These are phyloP conservation scores for Eucalyptus pumila DNA, from an alignment of 345 rosid genomes.

Conservation along the genomic window DNA sequence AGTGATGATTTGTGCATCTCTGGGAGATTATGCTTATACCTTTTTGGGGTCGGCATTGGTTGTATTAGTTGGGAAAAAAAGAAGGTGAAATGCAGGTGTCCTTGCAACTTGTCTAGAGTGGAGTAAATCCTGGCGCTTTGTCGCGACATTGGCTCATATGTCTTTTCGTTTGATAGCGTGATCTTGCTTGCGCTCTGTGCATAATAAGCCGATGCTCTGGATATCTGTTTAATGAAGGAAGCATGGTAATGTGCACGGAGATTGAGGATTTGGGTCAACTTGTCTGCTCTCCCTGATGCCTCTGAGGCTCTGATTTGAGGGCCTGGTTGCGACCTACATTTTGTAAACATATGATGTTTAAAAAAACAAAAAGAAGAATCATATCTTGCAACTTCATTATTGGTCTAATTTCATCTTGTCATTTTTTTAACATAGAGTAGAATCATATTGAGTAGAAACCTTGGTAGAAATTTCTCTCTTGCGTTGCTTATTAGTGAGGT, in stretches of 20 bases:
- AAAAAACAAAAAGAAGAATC: neutral
- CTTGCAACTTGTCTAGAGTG: neutral
- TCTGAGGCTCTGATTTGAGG: neutral
- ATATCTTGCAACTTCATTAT: neutral
- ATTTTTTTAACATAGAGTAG: neutral
- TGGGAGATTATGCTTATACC: neutral
- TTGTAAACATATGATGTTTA: neutral
- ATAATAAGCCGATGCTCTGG: slow-evolving; percentile 12
- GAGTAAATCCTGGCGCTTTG: neutral
- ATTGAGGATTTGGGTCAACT: neutral
- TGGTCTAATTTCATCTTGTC: neutral
- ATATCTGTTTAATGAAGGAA: neutral
- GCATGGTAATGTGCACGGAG: slow-evolving; percentile 3
- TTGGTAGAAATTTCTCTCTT: neutral
- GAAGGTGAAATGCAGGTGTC: neutral
- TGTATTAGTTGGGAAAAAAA: neutral
- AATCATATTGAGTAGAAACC: neutral
- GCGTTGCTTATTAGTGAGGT: neutral
- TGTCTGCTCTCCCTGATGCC: slow-evolving; percentile 2
- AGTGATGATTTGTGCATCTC: neutral
- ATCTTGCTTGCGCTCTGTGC: neutral
- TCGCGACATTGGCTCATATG: neutral
- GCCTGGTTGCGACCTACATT: neutral
- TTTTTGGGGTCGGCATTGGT: neutral
- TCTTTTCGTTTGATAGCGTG: neutral